Percentiles rank a stretch among this genome's conserved stretches.
These are phyloP conservation scores for Raffaelea ambrosiae DNA, from an alignment of 2,329 filamentous ascomycete genomes.

Conservation along the genomic window DNA sequence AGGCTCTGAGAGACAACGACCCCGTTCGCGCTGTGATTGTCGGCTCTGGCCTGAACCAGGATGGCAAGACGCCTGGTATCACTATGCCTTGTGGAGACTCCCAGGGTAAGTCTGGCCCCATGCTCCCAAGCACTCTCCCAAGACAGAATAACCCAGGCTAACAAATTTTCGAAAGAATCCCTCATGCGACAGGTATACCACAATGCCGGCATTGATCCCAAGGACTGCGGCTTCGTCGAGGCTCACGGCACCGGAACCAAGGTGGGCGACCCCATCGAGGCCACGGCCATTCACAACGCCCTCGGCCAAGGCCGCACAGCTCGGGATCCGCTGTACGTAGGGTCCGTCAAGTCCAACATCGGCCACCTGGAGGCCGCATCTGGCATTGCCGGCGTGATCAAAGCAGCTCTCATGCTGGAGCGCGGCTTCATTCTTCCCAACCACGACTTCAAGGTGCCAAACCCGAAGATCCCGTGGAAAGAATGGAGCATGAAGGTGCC, in stretches of 20 bases:
- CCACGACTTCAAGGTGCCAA: constrained; percentile 39
- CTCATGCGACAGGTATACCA: constrained; percentile 35
- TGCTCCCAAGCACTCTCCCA: not conserved
- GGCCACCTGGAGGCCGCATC: constrained; percentile 44
- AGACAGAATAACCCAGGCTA: too few relatives aligned
- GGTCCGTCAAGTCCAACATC: constrained; percentile 28
- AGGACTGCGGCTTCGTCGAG: constrained; percentile 35
- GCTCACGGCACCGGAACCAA: constrained; percentile 49
- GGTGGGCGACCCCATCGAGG: constrained; percentile 47
- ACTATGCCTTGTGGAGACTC: constrained; percentile 45
- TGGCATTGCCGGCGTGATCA: constrained; percentile 42
- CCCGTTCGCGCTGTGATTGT: constrained; percentile 42
- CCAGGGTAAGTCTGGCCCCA: constrained; percentile 27
- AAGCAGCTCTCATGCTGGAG: constrained; percentile 42
- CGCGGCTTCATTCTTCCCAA: constrained; percentile 41
- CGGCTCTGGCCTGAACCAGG: constrained; percentile 43
- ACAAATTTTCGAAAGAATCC: not conserved
- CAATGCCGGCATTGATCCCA: constrained; percentile 26
- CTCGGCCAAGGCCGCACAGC: constrained; percentile 19
- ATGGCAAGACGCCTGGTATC: constrained; percentile 48
- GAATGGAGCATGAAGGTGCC: constrained; percentile 42
- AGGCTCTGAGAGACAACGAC: constrained; percentile 47
- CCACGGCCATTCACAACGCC: constrained; percentile 27
- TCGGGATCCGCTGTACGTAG: constrained; percentile 21
- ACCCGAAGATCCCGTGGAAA: constrained; percentile 38